These are phyloP conservation scores for Cytospora chrysosperma DNA, from an alignment of 2,329 filamentous ascomycete genomes.

Conservation along the genomic window DNA sequence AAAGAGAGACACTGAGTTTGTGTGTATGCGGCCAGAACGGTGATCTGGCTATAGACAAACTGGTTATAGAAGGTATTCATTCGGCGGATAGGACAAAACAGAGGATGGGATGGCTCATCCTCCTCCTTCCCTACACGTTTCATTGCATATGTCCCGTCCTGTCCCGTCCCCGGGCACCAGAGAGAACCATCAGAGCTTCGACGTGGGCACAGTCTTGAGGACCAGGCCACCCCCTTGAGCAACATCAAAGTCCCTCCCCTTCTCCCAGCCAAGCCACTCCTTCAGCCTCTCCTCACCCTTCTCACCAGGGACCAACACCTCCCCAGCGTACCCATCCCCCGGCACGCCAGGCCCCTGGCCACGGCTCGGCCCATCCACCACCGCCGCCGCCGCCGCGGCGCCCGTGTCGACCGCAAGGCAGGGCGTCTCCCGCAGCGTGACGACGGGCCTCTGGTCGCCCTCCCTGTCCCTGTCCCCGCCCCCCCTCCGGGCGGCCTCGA, in stretches of 20 bases:
- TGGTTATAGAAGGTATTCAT: too few species aligned
- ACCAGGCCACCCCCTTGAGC: conserved; percentile 59
- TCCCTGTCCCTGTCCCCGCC: conserved; percentile 42
- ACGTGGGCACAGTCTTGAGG: conserved; percentile 44
- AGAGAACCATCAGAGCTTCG: too few species aligned
- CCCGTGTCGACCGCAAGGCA: conserved; percentile 59
- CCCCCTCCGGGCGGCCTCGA: conserved; percentile 62
- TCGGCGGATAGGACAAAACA: too few species aligned
- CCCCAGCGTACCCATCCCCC: conserved; percentile 66
- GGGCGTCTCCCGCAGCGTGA: conserved; percentile 69
- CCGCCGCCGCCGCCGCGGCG: conserved; percentile 25
- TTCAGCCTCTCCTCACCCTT: conserved; percentile 69
- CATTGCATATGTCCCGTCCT: too few species aligned
- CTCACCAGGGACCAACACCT: conserved; percentile 61
- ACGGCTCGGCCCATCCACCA: conserved; percentile 39
- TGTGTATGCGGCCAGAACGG: too few species aligned
- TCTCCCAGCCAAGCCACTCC: conserved; percentile 76
- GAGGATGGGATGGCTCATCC: too few species aligned
- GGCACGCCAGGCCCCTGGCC: conserved; percentile 66
- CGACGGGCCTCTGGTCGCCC: conserved; percentile 69
- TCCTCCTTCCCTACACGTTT: background rate
- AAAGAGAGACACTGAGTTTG: too few species aligned
- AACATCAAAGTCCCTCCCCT: conserved; percentile 69
- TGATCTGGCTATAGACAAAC: too few species aligned
- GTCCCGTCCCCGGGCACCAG: too few species aligned